Base-by-base conservation (phyloP, 2,329 filamentous ascomycete species). In the Fusarium buxicola region DNA sequence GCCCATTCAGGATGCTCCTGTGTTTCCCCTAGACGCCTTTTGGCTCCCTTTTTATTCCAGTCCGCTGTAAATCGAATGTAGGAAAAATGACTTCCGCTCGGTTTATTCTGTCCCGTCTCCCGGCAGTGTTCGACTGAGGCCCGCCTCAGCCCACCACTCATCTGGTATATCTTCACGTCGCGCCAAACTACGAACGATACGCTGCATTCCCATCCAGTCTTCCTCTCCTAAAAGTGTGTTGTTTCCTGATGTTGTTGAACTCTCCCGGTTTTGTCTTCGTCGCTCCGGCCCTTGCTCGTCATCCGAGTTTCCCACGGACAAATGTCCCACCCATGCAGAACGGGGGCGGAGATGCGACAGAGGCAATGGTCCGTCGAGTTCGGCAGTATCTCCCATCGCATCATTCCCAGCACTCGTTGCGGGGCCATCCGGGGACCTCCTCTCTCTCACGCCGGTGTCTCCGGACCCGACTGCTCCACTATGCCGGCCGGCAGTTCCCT, bases 121-220 rank as follows among this genome's bases (percentile, higher is more conserved):
- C 31, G 72, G 71, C 51, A 86, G 76, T 12, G 82, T 88, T 62
- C 88, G 84, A 69, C 82, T 88, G 63, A 92, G 81, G 36, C 89
- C 89, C 56, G 84, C 88, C 69, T 86, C 84, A 56, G 86, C 86
- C 92, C 92, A 96, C 87, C 90, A 94, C 63, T 92, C 88, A 60
- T 95, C 91, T 0, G 91, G 90, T 50, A 95, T 89, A 68, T 94
- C 90, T 70, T 92, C 85, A 21, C 91, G 81, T 15, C 85, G 83
- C 30, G 89, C 86, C 51, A 96, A 81, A 38, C 86, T 84, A 66
- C 89, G 86, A 31, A 95, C 82, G 41, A 96, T 89, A 46, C 83
- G 82, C 66, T 91, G 89, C 84, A 94, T 89, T 40, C 88, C 86
- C 18, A 85, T 82, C 73, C 72, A 74, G 5, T 78, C 78, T 24